Base-by-base conservation (phyloP, 441 rosid genomes). In the Pelargonium cotyledonis region DNA sequence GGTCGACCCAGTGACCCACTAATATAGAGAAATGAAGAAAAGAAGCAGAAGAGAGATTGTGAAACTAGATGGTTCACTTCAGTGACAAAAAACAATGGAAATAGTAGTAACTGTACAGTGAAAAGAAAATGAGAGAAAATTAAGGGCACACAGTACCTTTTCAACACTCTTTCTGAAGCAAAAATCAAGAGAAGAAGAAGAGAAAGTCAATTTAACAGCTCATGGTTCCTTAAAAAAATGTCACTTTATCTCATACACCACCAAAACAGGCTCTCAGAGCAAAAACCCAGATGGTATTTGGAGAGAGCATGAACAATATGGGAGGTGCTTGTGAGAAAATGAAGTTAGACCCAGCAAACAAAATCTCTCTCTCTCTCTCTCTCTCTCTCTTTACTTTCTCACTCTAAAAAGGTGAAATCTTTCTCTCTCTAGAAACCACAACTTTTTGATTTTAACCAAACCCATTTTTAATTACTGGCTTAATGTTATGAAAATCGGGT, bases 1-100 rank as follows among this genome's bases (percentile, higher is more conserved):
- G 68, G 75, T 62, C 29, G 41, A 67, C 18, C 66, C 51, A 66
- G 40, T 35, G 40, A 35, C 40, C 61, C 61, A 55, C 63, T 64
- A 62, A 65, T 41, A 63, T n/a, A 38, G 38, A 38, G 60, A 53
- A 65, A 55, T 31, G 70, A 63, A 51, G 58, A 53, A 65, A 55
- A 51, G 58, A 19, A 71, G 11, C 9, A 26, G 40, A 40, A 11
- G 43, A 60, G 40, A 65, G 66, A 65, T 21, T 53, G 60, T 53
- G 18, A 53, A 15, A 53, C 21, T 16, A 16, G 10, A 55, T 55
- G 61, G 4, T 55, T 53, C 9, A 53, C 21, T 16, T 15, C 60
- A 53, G 60, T 53, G 60, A 31, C 35, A 1, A 53, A 18, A 53
- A 53, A 53, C 8, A 53, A 53, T 55, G 61, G 61, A 55, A 21